Evolutionary conservation across 441 rosid genomes (phyloP).

Genomic region (Eutrema salsugineum): DNA sequence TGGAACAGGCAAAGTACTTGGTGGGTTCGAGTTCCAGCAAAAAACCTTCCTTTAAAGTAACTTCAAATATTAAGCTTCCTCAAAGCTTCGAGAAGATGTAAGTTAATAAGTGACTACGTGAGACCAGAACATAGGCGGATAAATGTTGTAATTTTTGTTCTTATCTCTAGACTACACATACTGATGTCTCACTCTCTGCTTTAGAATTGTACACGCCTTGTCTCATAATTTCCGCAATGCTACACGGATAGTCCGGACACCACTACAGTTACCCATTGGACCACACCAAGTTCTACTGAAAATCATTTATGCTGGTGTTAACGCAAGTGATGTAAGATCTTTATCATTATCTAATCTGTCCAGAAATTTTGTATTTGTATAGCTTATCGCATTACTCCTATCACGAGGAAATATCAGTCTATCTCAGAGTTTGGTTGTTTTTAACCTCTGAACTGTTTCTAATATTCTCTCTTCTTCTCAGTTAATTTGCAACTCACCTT

Average conservation of each 20-base stretch:
- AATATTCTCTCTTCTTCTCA: background rate
- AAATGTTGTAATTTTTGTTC: constrained; percentile 8
- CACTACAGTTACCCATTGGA: constrained; percentile 61
- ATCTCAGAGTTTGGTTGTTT: background rate
- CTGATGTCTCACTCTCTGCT: constrained; percentile 30
- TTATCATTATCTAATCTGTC: background rate
- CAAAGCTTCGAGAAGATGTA: constrained; percentile 82
- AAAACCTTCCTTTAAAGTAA: constrained; percentile 33
- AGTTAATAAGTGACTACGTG: constrained; percentile 31
- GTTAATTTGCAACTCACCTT: background rate
- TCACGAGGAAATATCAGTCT: background rate
- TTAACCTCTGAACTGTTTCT: background rate
- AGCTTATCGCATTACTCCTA: background rate
- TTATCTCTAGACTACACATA: constrained; percentile 13
- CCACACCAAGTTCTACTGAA: constrained; percentile 78
- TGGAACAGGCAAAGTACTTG: constrained; percentile 72
- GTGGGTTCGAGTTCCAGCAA: constrained; percentile 43
- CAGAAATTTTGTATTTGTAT: background rate
- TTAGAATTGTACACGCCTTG: constrained; percentile 88
- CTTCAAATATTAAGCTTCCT: constrained; percentile 56
- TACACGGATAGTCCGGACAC: constrained; percentile 50
- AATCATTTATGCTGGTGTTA: constrained; percentile 91
- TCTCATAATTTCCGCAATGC: constrained; percentile 88
- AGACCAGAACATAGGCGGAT: background rate
- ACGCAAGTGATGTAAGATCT: constrained; percentile 98